These are phyloP conservation scores for Phytophthora aleatoria DNA, from an alignment of 352 stramenopile genomes.

Conservation along the genomic window DNA sequence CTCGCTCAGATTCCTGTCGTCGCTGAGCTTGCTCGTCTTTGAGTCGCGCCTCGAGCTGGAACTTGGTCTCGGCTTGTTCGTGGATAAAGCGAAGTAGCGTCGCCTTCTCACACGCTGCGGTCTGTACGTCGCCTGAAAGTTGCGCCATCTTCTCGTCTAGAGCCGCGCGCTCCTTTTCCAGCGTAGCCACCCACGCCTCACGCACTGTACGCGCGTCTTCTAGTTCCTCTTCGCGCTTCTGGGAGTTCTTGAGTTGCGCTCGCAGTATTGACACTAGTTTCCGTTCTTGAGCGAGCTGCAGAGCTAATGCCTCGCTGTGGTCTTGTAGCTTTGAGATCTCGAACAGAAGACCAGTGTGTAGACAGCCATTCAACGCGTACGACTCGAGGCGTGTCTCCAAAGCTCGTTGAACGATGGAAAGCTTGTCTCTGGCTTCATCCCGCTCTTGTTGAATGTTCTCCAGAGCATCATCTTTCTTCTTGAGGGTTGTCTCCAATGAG, in stretches of 20 bases:
- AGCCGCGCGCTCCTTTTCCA: constrained; percentile 59
- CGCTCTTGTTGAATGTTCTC: constrained; percentile 36
- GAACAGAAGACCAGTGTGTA: constrained; percentile 79
- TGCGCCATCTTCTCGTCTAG: constrained; percentile 53
- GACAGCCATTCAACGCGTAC: constrained; percentile 64
- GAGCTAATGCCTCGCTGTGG: constrained; percentile 55
- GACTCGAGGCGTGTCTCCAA: constrained; percentile 74
- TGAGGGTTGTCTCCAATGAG: constrained; percentile 39
- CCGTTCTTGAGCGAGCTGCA: constrained; percentile 68
- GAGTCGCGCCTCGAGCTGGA: constrained; percentile 57
- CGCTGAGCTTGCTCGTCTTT: constrained; percentile 58
- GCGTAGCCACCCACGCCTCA: constrained; percentile 51
- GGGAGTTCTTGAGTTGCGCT: constrained; percentile 33
- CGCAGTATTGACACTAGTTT: constrained; percentile 41
- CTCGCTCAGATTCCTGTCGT: constrained; percentile 32
- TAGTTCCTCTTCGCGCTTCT: constrained; percentile 44
- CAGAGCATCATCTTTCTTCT: constrained; percentile 31
- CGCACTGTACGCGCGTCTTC: constrained; percentile 59
- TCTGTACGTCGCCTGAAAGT: constrained; percentile 52
- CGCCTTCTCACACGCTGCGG: constrained; percentile 67
- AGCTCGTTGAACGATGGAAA: constrained; percentile 72
- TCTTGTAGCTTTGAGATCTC: constrained; percentile 80
- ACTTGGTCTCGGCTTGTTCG: constrained; percentile 72
- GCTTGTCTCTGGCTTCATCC: constrained; percentile 51
- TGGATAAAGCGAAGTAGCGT: constrained; percentile 80